Evolutionary conservation across 176 grass and related monocot species (phyloP).

Genomic region (Oryza glaberrima): DNA sequence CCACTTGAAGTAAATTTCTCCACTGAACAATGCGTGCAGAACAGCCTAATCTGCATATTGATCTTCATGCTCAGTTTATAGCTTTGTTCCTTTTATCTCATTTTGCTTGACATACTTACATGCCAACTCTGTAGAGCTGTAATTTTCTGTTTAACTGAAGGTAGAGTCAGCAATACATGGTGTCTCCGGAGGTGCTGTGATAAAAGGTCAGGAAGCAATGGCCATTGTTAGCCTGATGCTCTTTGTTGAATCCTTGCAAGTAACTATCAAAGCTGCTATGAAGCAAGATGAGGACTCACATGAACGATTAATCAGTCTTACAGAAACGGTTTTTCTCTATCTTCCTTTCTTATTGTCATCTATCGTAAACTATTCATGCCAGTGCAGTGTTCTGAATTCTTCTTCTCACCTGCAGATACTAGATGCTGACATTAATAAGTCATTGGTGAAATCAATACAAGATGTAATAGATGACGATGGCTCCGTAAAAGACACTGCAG

Average conservation of each 20-base stretch:
- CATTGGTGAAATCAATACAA: constrained; percentile 66
- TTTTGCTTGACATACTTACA: constrained; percentile 1
- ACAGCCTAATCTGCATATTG: background rate
- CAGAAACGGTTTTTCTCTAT: constrained; percentile 47
- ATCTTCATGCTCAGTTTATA: constrained; percentile 13
- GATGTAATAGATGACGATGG: constrained; percentile 74
- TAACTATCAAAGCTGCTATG: constrained; percentile 59
- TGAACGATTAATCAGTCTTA: constrained; percentile 49
- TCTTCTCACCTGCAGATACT: constrained; percentile 53
- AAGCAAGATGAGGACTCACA: constrained; percentile 55
- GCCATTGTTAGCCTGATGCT: constrained; percentile 57
- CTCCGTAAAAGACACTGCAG: constrained; percentile 78
- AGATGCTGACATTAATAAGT: constrained; percentile 56
- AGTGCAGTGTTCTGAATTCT: constrained; percentile 34
- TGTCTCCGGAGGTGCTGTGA: constrained; percentile 54
- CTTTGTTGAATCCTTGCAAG: constrained; percentile 72
- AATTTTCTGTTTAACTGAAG: constrained; percentile 39
- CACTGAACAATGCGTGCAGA: background rate
- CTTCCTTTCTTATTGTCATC: constrained; percentile 2
- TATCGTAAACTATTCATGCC: constrained; percentile 8
- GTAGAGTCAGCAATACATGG: constrained; percentile 65
- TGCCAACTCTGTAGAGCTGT: background rate
- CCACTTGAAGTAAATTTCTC: background rate
- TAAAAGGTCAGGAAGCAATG: constrained; percentile 68
- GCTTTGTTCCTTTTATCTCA: background rate